These are phyloP conservation scores for Aspergillus jensenii DNA, from an alignment of 2,329 filamentous ascomycete genomes.

Conservation along the genomic window DNA sequence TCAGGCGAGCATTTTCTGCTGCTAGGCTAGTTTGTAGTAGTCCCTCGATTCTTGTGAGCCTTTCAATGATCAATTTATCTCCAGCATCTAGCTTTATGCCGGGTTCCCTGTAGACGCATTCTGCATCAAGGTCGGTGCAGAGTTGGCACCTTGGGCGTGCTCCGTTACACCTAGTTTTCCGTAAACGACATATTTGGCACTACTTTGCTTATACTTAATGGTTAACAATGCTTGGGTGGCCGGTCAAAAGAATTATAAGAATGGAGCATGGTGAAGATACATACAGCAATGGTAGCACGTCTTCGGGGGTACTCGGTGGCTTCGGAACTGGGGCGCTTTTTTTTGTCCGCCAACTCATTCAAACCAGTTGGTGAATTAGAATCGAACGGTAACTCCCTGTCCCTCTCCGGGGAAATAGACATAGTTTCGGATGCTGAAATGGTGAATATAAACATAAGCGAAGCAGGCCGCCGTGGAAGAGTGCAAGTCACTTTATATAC, in stretches of 20 bases:
- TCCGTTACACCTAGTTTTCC: constrained; percentile 77
- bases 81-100: constrained; percentile 85
- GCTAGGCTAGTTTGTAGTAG: constrained; percentile 71
- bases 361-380: constrained; percentile 2
- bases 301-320: constrained; percentile 32
- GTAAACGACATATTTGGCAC: constrained; percentile 79
- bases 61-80: constrained; percentile 81
- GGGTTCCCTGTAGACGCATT: constrained; percentile 81
- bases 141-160: constrained; percentile 81
- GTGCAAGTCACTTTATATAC: background rate
- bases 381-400: constrained; percentile 15
- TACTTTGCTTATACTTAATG: constrained; percentile 33
- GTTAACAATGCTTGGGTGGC: background rate
- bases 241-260: background rate
- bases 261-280: constrained; percentile 9
- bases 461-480: too few species aligned
- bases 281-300: constrained; percentile 35
- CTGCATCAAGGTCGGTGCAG: constrained; percentile 76
- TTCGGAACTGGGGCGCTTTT: constrained; percentile 32
- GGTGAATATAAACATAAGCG: too few species aligned
- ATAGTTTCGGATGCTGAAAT: constrained; percentile 10
- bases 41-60: constrained; percentile 73
- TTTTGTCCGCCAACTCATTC: constrained; percentile 20
- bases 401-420: constrained; percentile 23
- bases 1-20: constrained; percentile 21